Conservation (phyloP, 805 yeast genomes). For the Candida dajiaensis region DNA sequence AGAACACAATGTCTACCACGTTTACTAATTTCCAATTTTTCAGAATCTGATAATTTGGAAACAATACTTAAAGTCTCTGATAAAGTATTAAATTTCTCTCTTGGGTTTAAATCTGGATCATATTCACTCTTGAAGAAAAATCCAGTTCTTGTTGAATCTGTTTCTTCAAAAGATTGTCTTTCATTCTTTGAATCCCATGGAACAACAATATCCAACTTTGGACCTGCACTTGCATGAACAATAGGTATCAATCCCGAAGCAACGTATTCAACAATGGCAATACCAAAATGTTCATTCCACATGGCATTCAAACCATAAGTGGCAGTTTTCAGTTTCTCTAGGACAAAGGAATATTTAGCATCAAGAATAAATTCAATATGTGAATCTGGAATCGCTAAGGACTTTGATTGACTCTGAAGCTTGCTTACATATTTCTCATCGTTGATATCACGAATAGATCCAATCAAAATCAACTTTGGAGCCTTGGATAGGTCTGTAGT, state of each 20-base stretch:
- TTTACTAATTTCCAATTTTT: slow-evolving; percentile 35
- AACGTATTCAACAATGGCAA: slow-evolving; percentile 90
- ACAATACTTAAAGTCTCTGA: slow-evolving; percentile 42
- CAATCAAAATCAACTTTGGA: slow-evolving; percentile 69
- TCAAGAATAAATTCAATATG: slow-evolving; percentile 58
- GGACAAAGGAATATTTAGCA: slow-evolving; percentile 62
- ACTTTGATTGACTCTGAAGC: slow-evolving; percentile 39
- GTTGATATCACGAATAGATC: slow-evolving; percentile 68
- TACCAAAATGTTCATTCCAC: slow-evolving; percentile 99
- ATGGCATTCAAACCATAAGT: slow-evolving; percentile 86
- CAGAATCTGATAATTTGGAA: slow-evolving; percentile 31
- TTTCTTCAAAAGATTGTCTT: slow-evolving; percentile 21
- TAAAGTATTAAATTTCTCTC: slow-evolving; percentile 38
- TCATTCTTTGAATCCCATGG: slow-evolving; percentile 36
- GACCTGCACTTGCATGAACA: slow-evolving; percentile 95
- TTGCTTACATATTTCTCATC: slow-evolving; percentile 57
- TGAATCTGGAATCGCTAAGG: slow-evolving; percentile 34
- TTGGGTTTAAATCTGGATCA: slow-evolving; percentile 62
- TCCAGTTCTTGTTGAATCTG: slow-evolving; percentile 52
- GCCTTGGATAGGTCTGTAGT: slow-evolving; percentile 6
- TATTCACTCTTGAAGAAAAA: slow-evolving; percentile 64
- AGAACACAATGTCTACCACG: slow-evolving; percentile 40
- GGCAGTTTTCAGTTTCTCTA: slow-evolving; percentile 45
- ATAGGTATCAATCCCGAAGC: slow-evolving; percentile 83
- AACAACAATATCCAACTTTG: slow-evolving; percentile 77